Evolutionary conservation across 768 basidiomycete species (phyloP).

Genomic region (Glaciozyma antarctica): DNA sequence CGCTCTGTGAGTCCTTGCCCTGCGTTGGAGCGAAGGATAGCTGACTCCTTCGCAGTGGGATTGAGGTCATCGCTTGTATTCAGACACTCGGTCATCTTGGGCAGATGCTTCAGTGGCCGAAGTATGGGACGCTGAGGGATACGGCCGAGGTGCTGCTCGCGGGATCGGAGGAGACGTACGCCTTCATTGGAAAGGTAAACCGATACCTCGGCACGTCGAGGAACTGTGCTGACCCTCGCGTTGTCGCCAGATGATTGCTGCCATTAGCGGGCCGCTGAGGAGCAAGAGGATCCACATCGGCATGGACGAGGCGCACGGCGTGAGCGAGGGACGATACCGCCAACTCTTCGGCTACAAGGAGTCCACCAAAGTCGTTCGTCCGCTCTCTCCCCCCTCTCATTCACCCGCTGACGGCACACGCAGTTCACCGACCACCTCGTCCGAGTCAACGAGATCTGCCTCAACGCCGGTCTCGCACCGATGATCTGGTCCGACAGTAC

Average conservation of each 20-base stretch:
- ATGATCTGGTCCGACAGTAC: constrained; percentile 35
- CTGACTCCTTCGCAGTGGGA: constrained; percentile 18
- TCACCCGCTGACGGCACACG: neutral
- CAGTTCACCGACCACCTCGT: constrained; percentile 31
- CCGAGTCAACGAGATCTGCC: constrained; percentile 29
- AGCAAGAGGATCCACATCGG: constrained; percentile 31
- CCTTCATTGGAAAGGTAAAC: constrained; percentile 31
- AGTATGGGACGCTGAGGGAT: constrained; percentile 26
- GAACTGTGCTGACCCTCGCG: neutral
- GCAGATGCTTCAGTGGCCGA: constrained; percentile 35
- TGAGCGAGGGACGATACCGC: constrained; percentile 29
- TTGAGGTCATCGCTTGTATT: constrained; percentile 33
- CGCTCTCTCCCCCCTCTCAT: neutral
- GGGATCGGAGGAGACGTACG: constrained; percentile 27
- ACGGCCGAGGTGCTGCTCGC: constrained; percentile 32
- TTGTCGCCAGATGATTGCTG: constrained; percentile 27
- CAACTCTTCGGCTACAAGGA: constrained; percentile 31
- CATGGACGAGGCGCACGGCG: constrained; percentile 33
- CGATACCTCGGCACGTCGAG: neutral
- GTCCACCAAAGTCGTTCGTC: constrained; percentile 22
- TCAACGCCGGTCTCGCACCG: constrained; percentile 13
- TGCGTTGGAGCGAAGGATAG: neutral
- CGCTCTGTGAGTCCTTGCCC: constrained; percentile 13
- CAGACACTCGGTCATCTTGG: constrained; percentile 34
- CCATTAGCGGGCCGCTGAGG: constrained; percentile 24